Evolutionary conservation across 2,329 filamentous ascomycete genomes (phyloP).

Genomic region (Claviceps humidiphila): DNA sequence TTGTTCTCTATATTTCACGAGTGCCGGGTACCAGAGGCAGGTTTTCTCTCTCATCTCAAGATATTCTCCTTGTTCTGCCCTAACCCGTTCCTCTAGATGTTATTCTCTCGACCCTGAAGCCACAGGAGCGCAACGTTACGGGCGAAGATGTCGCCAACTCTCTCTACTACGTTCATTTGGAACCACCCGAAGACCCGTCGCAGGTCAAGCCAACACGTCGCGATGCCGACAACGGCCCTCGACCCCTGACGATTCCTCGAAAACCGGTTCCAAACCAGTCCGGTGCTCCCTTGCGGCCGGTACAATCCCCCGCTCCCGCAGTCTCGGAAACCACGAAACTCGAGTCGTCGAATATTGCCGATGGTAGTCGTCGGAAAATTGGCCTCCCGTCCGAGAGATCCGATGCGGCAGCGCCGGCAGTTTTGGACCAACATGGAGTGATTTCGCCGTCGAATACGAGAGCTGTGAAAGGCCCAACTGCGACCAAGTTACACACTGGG

Average conservation of each 20-base stretch:
- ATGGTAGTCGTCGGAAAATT: neutral
- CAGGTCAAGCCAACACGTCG: conserved; percentile 13
- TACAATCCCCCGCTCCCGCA: neutral
- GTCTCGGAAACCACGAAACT: neutral
- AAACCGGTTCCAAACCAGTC: conserved; percentile 34
- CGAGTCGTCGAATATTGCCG: neutral
- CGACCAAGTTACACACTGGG: conserved; percentile 7
- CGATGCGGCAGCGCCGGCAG: neutral
- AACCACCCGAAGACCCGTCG: conserved; percentile 35
- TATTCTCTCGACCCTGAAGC: conserved; percentile 83
- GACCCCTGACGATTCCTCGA: conserved; percentile 32
- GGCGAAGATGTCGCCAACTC: conserved; percentile 75
- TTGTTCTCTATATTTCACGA: conserved; percentile 82
- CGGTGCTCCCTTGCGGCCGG: conserved; percentile 12
- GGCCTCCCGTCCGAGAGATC: neutral
- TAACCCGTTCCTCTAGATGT: conserved; percentile 47
- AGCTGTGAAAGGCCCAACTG: conserved; percentile 2
- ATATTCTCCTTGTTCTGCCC: neutral
- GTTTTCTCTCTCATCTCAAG: conserved; percentile 8
- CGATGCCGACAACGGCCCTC: conserved; percentile 23
- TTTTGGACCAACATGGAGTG: neutral
- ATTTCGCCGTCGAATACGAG: neutral
- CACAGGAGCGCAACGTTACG: conserved; percentile 77
- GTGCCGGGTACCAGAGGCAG: conserved; percentile 83
- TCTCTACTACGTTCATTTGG: conserved; percentile 80